Percentiles rank a stretch among this genome's conserved stretches.
phyloP scores from a whole-genome alignment of 352 stramenopile genomes.

The Plasmopara halstedii region DNA sequence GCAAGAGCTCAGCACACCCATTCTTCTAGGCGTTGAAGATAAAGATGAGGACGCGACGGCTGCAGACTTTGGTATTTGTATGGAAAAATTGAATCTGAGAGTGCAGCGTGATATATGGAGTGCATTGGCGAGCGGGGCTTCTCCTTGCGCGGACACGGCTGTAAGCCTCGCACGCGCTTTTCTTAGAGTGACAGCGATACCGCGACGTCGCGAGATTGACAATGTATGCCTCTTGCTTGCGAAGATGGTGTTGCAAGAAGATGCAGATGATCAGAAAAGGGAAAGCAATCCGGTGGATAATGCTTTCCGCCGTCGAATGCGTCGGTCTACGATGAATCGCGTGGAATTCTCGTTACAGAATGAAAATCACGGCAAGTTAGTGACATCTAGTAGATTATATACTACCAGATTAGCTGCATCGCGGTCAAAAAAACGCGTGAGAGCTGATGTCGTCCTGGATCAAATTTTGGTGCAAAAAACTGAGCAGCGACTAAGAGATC shows the following conservation, averaged over 20 bases:
- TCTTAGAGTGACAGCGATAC: constrained; percentile 9
- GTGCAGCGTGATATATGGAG: constrained; percentile 60
- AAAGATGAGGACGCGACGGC: not conserved
- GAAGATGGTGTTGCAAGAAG: constrained; percentile 14
- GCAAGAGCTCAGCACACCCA: constrained; percentile 14
- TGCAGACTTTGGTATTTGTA: constrained; percentile 22
- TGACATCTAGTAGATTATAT: not conserved
- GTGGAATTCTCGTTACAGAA: constrained; percentile 16
- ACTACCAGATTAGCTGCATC: not conserved
- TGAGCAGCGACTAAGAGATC: constrained; percentile 4
- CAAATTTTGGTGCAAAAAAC: not conserved
- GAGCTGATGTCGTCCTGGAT: constrained; percentile 1
- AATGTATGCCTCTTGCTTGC: constrained; percentile 23
- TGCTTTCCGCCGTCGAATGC: constrained; percentile 26
- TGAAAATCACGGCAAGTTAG: not conserved
- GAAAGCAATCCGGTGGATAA: constrained; percentile 1
- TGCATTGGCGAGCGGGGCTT: constrained; percentile 28
- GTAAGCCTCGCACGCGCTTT: constrained; percentile 18
- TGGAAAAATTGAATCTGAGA: constrained; percentile 33
- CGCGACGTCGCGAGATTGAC: constrained; percentile 12
- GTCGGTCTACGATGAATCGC: constrained; percentile 15
- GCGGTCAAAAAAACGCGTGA: constrained; percentile 10
- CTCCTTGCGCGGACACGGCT: constrained; percentile 1
- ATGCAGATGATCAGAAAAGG: not conserved
- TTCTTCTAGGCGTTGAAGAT: constrained; percentile 6